Conservation (phyloP, 371 early-diverging fungal genomes). For the Conidiobolus incongruus region DNA sequence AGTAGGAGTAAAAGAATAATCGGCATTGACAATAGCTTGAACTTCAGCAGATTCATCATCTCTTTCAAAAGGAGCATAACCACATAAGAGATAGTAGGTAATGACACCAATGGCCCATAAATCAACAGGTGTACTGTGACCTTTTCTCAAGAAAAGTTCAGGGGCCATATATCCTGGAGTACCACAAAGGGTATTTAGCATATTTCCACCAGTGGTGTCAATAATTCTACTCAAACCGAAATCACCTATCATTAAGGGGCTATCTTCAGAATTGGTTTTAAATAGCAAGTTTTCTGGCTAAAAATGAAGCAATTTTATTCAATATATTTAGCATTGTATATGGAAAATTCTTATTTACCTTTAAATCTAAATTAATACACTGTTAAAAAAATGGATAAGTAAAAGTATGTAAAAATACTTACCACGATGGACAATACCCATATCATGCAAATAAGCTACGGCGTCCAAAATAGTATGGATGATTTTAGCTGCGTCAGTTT, state of each 20-base stretch:
- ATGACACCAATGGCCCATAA: constrained; percentile 89
- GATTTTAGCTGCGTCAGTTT: constrained; percentile 68
- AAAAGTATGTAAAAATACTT: no score
- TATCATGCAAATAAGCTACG: constrained; percentile 60
- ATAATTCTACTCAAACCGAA: constrained; percentile 70
- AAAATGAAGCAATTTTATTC: not conserved
- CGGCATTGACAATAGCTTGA: constrained; percentile 44
- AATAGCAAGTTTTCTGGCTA: constrained; percentile 78
- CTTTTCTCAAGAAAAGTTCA: constrained; percentile 49
- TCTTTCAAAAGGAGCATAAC: constrained; percentile 77
- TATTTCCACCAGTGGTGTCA: constrained; percentile 46
- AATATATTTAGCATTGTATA: not conserved
- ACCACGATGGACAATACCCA: constrained; percentile 77
- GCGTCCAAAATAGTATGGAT: constrained; percentile 47
- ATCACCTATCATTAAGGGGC: constrained; percentile 62
- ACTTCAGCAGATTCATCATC: constrained; percentile 29
- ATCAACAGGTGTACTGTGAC: constrained; percentile 52
- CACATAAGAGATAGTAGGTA: constrained; percentile 68
- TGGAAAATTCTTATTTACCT: constrained; percentile 11
- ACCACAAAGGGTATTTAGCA: constrained; percentile 62
- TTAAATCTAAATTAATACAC: constrained; percentile 13
- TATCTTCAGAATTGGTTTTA: constrained; percentile 38
- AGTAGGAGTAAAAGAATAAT: constrained; percentile 43
- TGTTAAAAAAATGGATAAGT: constrained; percentile 6
- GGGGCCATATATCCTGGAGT: constrained; percentile 82